Evolutionary conservation across 2,329 filamentous ascomycete genomes (phyloP), one percentile per base, ranked within the genome.

Genomic region (Pseudofabraea citricarpa): DNA sequence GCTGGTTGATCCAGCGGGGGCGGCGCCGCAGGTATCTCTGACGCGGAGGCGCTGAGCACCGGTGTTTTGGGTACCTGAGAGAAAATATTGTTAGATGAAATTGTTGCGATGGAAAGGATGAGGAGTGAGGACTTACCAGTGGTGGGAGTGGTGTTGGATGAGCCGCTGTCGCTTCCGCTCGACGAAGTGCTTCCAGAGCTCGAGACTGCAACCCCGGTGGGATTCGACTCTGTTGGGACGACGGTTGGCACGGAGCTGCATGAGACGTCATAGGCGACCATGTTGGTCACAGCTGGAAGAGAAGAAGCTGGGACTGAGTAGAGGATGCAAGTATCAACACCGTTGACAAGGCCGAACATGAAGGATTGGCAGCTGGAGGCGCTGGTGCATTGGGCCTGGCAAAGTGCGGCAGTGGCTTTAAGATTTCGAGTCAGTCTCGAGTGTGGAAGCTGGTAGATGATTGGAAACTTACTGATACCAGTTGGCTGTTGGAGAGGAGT

Each of bases 251-350:
- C 31, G 6, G 44, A 45, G 6, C 44, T 24, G 40, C 48, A 53
- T 10, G 41, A 44, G n/a, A 45, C 47, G 36, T 53, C 51, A 32
- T 46, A 53, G 20, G 31, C 46, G 20, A 53, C 29, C 12, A 53
- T 40, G 26, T 53, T 46, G 38, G 41, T 46, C 23, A 15, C n/a
- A 3, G 38, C 15, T 29, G 38, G 38, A 20, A 40, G 38, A 26
- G 21, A 16, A 13, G 38, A 15, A 26, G 38, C 38, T 40, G 38
- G 20, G 15, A 40, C 38, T 20, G 38, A 40, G 38, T 40, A 40
- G 38, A 40, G 38, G 20, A 40, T 31, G 38, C 38, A 40, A 20
- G 26, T 29, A 15, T 40, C 38, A 18, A 18, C 38, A 19, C 38
- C 38, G n/a, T 40, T 12, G 10, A 40, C 38, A 22, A 40, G 24